Evolutionary conservation across 139 green algal species (phyloP).

Genomic region (Trebouxia sp.): DNA sequence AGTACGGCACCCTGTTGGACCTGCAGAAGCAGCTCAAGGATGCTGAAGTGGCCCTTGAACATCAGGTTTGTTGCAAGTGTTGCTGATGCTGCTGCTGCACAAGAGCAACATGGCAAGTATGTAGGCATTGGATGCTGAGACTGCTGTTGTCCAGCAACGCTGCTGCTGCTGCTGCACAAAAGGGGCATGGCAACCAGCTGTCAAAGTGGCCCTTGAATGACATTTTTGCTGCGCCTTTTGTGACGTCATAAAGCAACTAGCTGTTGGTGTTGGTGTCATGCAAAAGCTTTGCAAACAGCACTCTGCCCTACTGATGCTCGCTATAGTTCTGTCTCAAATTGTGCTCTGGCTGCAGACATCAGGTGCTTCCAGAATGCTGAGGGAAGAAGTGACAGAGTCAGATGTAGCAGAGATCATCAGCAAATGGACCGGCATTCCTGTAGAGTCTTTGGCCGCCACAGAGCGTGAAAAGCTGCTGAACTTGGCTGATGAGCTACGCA

Average conservation of each 20-base stretch:
- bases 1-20: constrained; percentile 93
- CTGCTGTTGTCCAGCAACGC: no score
- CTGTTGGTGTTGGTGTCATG: no score
- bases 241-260: no score
- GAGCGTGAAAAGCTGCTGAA: constrained; percentile 96
- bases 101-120: no score
- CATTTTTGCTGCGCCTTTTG: no score
- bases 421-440: constrained; percentile 93
- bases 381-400: constrained; percentile 93
- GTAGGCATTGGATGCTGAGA: no score
- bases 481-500: constrained; percentile 89
- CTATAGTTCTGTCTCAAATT: background rate
- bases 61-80: constrained; percentile 24
- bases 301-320: background rate
- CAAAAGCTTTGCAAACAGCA: background rate
- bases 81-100: background rate
- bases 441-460: constrained; percentile 73
- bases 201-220: no score
- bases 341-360: background rate
- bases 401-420: constrained; percentile 95
- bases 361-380: constrained; percentile 73
- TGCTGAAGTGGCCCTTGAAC: constrained; percentile 64
- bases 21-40: constrained; percentile 86
- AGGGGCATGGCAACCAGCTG: no score
- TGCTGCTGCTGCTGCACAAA: no score